Percentiles rank a stretch among this genome's conserved stretches.
phyloP scores from a whole-genome alignment of 2,329 filamentous ascomycete species.

The Fusarium ambrosium region DNA sequence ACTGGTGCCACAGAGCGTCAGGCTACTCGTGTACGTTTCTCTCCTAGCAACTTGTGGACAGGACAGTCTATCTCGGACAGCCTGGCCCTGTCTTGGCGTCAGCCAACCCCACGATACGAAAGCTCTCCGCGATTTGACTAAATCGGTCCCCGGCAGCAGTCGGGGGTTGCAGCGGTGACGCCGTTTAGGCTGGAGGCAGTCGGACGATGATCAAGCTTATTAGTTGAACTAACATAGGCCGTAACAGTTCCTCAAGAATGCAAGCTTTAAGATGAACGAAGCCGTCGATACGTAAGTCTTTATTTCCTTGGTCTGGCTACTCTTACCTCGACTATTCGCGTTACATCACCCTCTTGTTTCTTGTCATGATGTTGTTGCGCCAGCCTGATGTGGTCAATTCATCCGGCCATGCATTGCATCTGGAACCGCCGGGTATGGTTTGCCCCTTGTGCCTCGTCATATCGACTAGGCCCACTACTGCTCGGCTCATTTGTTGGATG shows the following conservation, averaged over 20 bases:
- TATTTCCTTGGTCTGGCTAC: conserved; percentile 17
- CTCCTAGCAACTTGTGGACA: conserved; percentile 5
- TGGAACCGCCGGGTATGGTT: conserved; percentile 21
- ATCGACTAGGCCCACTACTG: conserved; percentile 48
- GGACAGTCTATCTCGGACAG: conserved; percentile 5
- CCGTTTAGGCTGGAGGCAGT: conserved; percentile 31
- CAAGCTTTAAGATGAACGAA: conserved; percentile 65
- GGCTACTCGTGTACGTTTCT: conserved; percentile 59
- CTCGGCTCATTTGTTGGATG: conserved; percentile 47
- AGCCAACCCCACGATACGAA: conserved; percentile 20
- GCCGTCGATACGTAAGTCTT: conserved; percentile 71
- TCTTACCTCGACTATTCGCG: conserved; percentile 20
- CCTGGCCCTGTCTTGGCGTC: conserved; percentile 10
- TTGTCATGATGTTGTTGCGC: conserved; percentile 11
- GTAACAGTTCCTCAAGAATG: conserved; percentile 62
- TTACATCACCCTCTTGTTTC: conserved; percentile 9
- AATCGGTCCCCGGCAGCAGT: conserved; percentile 15
- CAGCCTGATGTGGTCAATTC: conserved; percentile 25
- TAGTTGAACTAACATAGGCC: conserved; percentile 43
- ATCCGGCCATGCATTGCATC: conserved; percentile 21
- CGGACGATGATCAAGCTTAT: conserved; percentile 24
- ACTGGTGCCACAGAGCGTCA: conserved; percentile 61
- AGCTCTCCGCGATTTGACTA: conserved; percentile 22
- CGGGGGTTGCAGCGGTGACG: conserved; percentile 38
- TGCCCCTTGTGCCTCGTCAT: conserved; percentile 24